Evolutionary conservation across 257 asterid genomes (phyloP), one percentile per base, ranked within the genome.

Genomic region (Primulina eburnea): DNA sequence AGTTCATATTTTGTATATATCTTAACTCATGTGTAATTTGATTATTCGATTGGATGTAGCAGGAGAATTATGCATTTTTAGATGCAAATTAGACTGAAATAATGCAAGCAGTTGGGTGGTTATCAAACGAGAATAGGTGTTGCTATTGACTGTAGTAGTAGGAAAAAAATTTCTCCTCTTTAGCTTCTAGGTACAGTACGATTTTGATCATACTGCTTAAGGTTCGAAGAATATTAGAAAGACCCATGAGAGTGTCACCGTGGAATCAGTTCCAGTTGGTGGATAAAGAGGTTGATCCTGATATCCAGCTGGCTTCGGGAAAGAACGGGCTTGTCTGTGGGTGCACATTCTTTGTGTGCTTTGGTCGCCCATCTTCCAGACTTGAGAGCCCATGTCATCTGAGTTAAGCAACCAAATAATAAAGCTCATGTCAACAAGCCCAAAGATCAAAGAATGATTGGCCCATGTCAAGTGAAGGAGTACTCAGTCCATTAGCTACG

Each of bases 211-310:
- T 93, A 71, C 96, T 93, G 73, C 78, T 93, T 71, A 80, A 87
- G 91, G 33, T 96, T 70, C 96, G 81, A 74, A 91, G 83, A 81
- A 79, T 69, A 79, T 95, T 86, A 83, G 97, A 91, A 78, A 91
- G 89, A 79, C 96, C 92, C 91, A 89, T 90, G 96, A 94, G 90
- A 87, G 97, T 94, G 76, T 72, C 97, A 1, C 99, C 99, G 87
- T 91, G 97, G 96, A 89, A 83, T 87, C 96, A 91, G 76, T 94
- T 89, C 89, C 97, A 89, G 86, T 88, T 89, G 95, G 97, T 87
- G 80, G 95, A 87, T 90, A 90, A 85, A 83, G 97, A 85, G 73
- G 76, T 86, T 65, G 90, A 85, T 82, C 81, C 90, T 82, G 86
- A 85, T 78, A 81, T 84, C 85, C 97, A 88, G 86, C 96, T 92